Evolutionary conservation across 257 asterid species (phyloP).

Genomic region (Parsonsia alboflavescens): DNA sequence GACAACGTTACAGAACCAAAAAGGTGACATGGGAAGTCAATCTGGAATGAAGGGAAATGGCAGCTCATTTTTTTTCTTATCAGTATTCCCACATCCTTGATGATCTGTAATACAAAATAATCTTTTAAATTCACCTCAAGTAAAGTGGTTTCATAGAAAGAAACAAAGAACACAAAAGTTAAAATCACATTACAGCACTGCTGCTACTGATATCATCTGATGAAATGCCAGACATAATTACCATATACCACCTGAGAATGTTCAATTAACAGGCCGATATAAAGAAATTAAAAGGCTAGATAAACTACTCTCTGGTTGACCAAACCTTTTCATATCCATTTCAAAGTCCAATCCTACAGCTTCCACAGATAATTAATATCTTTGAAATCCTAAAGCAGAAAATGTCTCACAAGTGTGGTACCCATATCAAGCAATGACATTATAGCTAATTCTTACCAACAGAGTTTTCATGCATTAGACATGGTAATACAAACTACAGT

Average conservation of each 20-base stretch:
- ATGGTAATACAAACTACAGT: not conserved
- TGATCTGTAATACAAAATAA: not conserved
- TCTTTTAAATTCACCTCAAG: not conserved
- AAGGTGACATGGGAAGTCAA: not conserved
- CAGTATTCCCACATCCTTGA: not conserved
- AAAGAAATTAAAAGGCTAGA: not conserved
- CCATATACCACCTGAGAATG: not conserved
- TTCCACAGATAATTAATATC: not conserved
- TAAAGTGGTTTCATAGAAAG: not conserved
- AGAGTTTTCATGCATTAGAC: not conserved
- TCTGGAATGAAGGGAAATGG: not conserved
- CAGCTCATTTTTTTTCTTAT: not conserved
- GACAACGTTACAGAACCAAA: not conserved
- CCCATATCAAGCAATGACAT: not conserved
- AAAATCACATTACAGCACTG: not conserved
- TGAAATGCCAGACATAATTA: not conserved
- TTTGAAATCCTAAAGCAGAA: not conserved
- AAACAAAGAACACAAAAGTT: not conserved
- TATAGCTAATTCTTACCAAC: not conserved
- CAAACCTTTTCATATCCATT: not conserved
- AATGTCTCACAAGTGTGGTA: not conserved
- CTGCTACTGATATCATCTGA: not conserved
- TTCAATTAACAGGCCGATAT: not conserved
- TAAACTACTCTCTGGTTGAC: not conserved
- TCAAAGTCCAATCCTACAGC: not conserved